Conservation (phyloP, 2,329 filamentous ascomycete species). For the Curvularia verruculosa region DNA sequence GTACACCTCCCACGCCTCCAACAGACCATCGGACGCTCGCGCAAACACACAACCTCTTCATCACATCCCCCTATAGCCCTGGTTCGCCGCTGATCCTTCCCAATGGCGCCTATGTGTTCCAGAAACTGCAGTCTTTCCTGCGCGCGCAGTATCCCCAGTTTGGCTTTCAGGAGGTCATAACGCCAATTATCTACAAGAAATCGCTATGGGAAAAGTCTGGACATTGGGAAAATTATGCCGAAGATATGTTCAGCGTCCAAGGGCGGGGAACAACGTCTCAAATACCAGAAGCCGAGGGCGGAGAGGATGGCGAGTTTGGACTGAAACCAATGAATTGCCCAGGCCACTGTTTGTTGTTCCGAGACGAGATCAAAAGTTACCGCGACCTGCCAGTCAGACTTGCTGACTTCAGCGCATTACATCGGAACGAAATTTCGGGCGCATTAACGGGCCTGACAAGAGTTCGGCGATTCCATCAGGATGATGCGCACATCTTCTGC, state of each 20-base stretch:
- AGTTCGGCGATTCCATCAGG: conserved; percentile 86
- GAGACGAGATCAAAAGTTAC: conserved; percentile 74
- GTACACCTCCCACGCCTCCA: conserved; percentile 46
- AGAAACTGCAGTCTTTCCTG: conserved; percentile 80
- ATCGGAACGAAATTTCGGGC: conserved; percentile 84
- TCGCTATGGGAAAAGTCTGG: conserved; percentile 85
- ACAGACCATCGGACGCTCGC: conserved; percentile 60
- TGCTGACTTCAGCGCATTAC: conserved; percentile 86
- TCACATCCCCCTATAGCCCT: conserved; percentile 78
- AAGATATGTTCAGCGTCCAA: conserved; percentile 88
- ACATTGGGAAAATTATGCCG: conserved; percentile 86
- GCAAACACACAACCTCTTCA: conserved; percentile 73
- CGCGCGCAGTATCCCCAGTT: conserved; percentile 83
- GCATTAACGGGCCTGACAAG: conserved; percentile 81
- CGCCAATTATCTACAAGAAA: conserved; percentile 89
- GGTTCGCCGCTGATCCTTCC: conserved; percentile 86
- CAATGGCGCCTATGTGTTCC: conserved; percentile 81
- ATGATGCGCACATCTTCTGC: conserved; percentile 91
- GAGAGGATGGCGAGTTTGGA: conserved; percentile 75
- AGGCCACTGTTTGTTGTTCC: conserved; percentile 85
- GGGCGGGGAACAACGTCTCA: conserved; percentile 57
- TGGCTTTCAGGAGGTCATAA: conserved; percentile 87
- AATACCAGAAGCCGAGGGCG: conserved; percentile 53
- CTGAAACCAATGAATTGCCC: conserved; percentile 95
- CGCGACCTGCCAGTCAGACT: conserved; percentile 82